Base-by-base conservation (phyloP, 345 rosid species). In the Barbarea vulgaris region DNA sequence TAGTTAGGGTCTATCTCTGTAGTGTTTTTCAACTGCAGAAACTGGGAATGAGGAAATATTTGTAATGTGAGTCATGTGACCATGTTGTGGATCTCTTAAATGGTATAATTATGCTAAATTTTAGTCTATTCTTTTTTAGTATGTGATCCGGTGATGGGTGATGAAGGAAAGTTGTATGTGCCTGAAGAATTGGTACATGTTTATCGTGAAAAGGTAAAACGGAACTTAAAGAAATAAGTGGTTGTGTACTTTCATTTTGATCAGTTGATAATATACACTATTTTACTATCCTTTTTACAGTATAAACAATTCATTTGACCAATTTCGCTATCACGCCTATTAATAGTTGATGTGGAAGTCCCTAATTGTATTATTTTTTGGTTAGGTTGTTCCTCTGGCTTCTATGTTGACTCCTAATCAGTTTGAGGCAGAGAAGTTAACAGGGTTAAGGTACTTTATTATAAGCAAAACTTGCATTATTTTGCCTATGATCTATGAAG, bases 371-470 rank as follows among this genome's bases (percentile, higher is more conserved):
- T 50, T 72, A 4, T 39, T 39, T 61, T 71, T 3, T 79, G 70
- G 19, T 70, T 79, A 92, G 99, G 99, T 95, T 86, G 96, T 95
- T 64, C 99, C 99, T 14, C 83, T 90, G 74, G 98, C 99, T 68
- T 89, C 99, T 67, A 95, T 95, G 99, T 83, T 95, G 88, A 95
- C 99, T 65, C 98, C 99, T 78, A 95, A 95, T 77, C 99, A 95
- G 80, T 95, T 95, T 77, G 99, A 95, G 84, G 99, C 99, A 46
- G 99, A 95, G 72, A 81, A 74, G n/a, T 87, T 95, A 83, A 90
- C 97, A 60, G 92, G 89, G 52, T 74, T 68, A 67, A 95, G 97
- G 99, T 95, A 88, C 21, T 81, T 69, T 41, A 36, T 54, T 17
- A 50, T 4, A 4, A 12, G 5, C 6, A 0, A 28, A 28, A 39